Conservation (phyloP, 2,329 filamentous ascomycete species). For the Periconia macrospinosa region DNA sequence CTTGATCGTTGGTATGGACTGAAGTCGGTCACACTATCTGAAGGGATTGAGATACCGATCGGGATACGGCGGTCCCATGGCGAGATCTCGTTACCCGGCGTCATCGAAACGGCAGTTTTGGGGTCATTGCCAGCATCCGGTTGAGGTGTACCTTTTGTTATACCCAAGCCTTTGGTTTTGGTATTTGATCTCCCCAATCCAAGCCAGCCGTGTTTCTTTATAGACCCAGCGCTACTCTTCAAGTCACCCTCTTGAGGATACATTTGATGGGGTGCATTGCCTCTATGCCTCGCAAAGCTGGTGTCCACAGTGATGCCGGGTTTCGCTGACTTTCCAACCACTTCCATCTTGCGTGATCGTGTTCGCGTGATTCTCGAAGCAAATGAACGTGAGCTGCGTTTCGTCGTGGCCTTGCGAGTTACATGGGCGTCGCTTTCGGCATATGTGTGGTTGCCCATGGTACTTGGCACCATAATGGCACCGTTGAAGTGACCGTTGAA, state of each 20-base stretch:
- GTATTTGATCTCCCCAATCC: constrained; percentile 28
- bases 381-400: constrained; percentile 37
- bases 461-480: constrained; percentile 18
- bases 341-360: constrained; percentile 64
- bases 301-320: constrained; percentile 71
- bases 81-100: constrained; percentile 57
- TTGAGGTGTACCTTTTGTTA: constrained; percentile 38
- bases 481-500: constrained; percentile 22
- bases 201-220: constrained; percentile 35
- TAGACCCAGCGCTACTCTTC: constrained; percentile 20
- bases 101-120: constrained; percentile 32
- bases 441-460: constrained; percentile 15
- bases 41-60: constrained; percentile 69
- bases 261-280: constrained; percentile 50
- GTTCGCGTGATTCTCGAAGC: constrained; percentile 41
- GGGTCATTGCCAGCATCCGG: constrained; percentile 25
- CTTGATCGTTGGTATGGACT: constrained; percentile 32
- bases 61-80: constrained; percentile 72
- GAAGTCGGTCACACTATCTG: constrained; percentile 51
- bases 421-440: constrained; percentile 30
- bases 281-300: constrained; percentile 59
- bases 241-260: constrained; percentile 38
- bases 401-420: constrained; percentile 29
- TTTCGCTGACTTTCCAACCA: constrained; percentile 59
- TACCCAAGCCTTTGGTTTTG: constrained; percentile 36